Base-by-base conservation (phyloP, 2,329 filamentous ascomycete species). In the Colletotrichum sp. region DNA sequence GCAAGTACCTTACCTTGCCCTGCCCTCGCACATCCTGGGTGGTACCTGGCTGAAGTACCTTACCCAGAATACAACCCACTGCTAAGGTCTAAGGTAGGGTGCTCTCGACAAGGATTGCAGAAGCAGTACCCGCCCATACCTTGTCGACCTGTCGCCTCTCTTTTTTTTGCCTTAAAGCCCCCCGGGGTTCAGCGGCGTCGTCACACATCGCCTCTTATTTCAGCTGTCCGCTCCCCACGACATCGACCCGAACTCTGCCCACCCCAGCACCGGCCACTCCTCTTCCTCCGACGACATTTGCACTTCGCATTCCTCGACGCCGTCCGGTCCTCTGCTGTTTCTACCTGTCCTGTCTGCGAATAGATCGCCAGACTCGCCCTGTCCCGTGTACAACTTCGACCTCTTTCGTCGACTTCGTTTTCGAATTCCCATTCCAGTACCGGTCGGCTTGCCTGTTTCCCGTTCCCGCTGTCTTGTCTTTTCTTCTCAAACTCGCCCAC, bases 201-300 rank as follows among this genome's bases (percentile, higher is more conserved):
- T 73, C 70, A 73, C 64, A 32, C 70, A 57, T 75, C 34, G 74
- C 74, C 74, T 75, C 74, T 75, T 73, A 68, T 69, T 75, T 75
- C 70, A 75, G 74, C 74, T 75, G 74, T 68, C 63, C 32, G 48
- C 70, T 73, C 60, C 57, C 69, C 32, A 43, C 73, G 63, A 72
- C 73, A 28, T 59, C 55, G 24, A 59, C 21, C n/a, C 39, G 28
- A 67, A 63, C 72, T 67, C 43, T 67, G 26, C 36, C 55, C 61
- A 61, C 67, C 67, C 68, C 55, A 75, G 59, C 70, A 59, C 34
- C 74, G 64, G 64, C 64, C 73, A 75, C 69, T 73, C 70, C 28
- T 72, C 73, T 64, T 68, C 26, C 59, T 57, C 57, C 73, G 57
- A 68, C 73, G 43, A 68, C 69, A 43, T 64, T 64, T 59, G 59